phyloP scores from a whole-genome alignment of 768 basidiomycete genomes.

The Serendipita sp. region DNA sequence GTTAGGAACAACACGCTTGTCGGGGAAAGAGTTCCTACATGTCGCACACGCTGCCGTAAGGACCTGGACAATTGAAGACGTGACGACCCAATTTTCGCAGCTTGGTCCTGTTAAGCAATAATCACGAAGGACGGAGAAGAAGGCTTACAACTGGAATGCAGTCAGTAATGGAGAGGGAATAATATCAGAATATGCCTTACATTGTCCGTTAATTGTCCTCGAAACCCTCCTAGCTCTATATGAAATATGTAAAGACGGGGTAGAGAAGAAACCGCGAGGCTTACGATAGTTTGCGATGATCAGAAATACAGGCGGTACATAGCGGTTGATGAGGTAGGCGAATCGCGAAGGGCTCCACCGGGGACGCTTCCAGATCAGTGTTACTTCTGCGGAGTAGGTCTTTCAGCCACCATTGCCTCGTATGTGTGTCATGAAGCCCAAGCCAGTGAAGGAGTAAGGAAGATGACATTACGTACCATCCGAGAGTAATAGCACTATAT shows the following conservation, averaged over 20 bases:
- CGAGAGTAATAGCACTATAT: not conserved
- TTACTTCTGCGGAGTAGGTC: not conserved
- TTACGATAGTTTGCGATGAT: not conserved
- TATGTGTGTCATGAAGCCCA: not conserved
- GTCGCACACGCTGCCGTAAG: not conserved
- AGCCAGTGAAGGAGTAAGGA: not conserved
- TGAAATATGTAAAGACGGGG: not conserved
- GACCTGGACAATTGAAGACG: not conserved
- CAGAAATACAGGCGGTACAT: not conserved
- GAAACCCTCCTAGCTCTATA: not conserved
- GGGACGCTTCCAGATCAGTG: not conserved
- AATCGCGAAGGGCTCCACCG: not conserved
- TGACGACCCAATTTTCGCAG: not conserved
- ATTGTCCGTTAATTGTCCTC: not conserved
- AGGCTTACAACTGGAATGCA: not conserved
- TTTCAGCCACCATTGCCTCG: not conserved
- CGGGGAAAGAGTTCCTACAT: not conserved
- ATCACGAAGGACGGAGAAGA: not conserved
- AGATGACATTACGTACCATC: not conserved
- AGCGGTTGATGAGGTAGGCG: not conserved
- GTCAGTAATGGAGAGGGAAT: too few relatives aligned
- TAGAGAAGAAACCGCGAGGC: not conserved
- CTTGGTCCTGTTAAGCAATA: not conserved
- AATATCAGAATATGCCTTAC: not conserved
- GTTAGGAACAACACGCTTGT: not conserved